These are phyloP conservation scores for Solanum hybrid DNA, from an alignment of 305 asterid species.

Conservation along the genomic window DNA sequence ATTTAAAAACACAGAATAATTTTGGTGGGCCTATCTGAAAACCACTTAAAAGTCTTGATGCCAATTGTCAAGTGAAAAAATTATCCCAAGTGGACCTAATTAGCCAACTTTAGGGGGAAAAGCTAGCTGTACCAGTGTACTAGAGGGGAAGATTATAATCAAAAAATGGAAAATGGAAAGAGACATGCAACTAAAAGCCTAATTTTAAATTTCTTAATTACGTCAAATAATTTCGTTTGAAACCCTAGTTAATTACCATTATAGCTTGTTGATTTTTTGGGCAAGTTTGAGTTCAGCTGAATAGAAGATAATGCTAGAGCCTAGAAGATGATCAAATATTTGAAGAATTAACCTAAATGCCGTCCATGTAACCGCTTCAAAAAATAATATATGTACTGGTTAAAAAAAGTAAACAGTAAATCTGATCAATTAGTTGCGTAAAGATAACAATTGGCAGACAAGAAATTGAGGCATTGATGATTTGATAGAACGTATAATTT, in stretches of 20 bases:
- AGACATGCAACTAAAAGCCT: neutral
- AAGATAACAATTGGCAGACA: neutral
- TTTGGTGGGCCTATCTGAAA: constrained; percentile 10
- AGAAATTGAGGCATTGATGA: neutral
- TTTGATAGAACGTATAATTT: neutral
- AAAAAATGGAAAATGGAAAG: neutral
- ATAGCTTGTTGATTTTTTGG: neutral
- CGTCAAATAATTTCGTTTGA: neutral
- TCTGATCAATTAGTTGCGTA: neutral
- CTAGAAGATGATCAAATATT: neutral
- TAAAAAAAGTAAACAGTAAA: neutral
- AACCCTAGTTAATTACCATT: neutral
- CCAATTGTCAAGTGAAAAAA: neutral
- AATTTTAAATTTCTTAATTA: neutral
- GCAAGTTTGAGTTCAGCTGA: neutral
- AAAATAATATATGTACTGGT: neutral
- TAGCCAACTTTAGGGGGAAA: neutral
- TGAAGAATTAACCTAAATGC: neutral
- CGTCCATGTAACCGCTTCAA: neutral
- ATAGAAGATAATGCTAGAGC: neutral
- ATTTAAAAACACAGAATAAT: constrained; percentile 2
- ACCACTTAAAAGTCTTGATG: neutral
- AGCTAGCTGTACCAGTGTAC: neutral
- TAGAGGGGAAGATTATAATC: neutral
- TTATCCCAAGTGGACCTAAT: neutral